A percentile compares a stretch with the other conserved stretches of the same genome.
Evolutionary conservation across 768 basidiomycete genomes (phyloP).

Genomic region (Chiua virens): DNA sequence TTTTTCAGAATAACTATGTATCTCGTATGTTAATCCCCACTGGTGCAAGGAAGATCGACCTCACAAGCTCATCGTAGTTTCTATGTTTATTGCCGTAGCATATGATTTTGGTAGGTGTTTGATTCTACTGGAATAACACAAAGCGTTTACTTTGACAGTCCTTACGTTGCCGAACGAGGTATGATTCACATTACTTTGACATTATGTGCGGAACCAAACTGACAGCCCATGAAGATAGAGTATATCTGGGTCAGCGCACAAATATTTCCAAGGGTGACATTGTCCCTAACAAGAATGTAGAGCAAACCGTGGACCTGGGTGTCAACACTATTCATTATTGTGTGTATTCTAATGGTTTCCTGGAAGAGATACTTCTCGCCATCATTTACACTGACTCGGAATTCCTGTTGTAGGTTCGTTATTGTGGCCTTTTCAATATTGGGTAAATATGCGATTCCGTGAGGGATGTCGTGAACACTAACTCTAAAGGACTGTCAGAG

Average conservation of each 20-base stretch:
- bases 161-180: slow-evolving; percentile 5
- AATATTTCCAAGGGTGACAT: not conserved
- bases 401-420: slow-evolving; percentile 3
- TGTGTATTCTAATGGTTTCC: not conserved
- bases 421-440: not conserved
- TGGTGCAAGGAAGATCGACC: too few relatives aligned
- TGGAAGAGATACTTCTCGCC: not conserved
- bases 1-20: not conserved
- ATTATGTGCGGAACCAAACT: not conserved
- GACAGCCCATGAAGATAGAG: not conserved
- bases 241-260: not conserved
- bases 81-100: not conserved
- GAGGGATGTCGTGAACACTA: not conserved
- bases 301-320: not conserved
- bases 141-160: not conserved
- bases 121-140: not conserved
- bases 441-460: not conserved
- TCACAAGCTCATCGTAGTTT: not conserved
- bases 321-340: not conserved
- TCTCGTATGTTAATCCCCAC: not conserved
- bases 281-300: not conserved
- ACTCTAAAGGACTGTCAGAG: not conserved
- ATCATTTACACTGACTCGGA: not conserved
- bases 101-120: not conserved
- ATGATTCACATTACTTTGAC: not conserved